Percentiles rank a stretch among this genome's conserved stretches.
These are phyloP conservation scores for Phytophthora hybrid DNA, from an alignment of 352 stramenopile genomes.

Conservation along the genomic window DNA sequence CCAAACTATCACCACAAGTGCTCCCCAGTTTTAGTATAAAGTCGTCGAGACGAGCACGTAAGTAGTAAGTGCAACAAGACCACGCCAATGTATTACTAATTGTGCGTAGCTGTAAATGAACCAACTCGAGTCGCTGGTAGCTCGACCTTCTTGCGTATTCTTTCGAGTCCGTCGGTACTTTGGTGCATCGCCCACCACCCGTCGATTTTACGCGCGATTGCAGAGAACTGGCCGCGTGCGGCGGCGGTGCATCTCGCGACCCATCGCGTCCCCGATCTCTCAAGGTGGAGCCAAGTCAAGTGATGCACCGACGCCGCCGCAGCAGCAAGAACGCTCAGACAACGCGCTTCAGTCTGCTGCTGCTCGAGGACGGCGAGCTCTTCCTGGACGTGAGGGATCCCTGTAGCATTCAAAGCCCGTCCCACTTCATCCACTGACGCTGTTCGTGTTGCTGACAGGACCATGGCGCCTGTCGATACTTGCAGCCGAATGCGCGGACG, in stretches of 20 bases:
- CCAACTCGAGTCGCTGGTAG: conserved; percentile 21
- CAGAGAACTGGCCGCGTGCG: neutral
- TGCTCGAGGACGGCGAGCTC: conserved; percentile 93
- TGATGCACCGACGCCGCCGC: conserved; percentile 37
- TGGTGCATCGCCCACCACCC: neutral
- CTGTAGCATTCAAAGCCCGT: neutral
- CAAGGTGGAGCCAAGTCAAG: conserved; percentile 4
- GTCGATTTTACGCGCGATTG: neutral
- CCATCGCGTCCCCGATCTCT: neutral
- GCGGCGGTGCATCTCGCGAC: conserved; percentile 1
- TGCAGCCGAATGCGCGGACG: conserved; percentile 47
- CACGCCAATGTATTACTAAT: neutral
- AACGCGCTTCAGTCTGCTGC: conserved; percentile 88
- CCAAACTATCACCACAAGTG: neutral
- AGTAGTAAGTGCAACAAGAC: conserved; percentile 7
- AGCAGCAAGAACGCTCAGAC: conserved; percentile 53
- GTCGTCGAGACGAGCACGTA: neutral
- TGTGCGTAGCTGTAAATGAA: conserved; percentile 1
- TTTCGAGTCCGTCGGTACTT: neutral
- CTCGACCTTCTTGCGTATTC: no score
- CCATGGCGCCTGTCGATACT: conserved; percentile 67
- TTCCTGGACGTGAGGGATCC: conserved; percentile 82
- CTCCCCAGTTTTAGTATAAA: conserved; percentile 12
- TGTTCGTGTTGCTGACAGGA: conserved; percentile 45
- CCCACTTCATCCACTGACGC: neutral